phyloP scores from a whole-genome alignment of 2,329 filamentous ascomycete species.

The Aureobasidium pullulans region DNA sequence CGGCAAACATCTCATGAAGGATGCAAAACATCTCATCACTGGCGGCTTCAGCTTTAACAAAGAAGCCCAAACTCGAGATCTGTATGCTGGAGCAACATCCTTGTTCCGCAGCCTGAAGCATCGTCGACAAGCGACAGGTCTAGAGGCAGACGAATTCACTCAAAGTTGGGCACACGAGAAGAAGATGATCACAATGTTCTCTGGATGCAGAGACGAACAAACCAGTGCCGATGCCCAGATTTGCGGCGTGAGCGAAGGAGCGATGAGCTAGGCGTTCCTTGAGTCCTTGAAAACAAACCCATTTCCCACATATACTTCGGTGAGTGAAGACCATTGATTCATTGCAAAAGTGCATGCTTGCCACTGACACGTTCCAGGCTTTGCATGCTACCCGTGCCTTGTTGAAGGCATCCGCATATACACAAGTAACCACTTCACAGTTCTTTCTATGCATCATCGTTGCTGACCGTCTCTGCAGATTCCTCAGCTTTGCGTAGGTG shows the following conservation, averaged over 20 bases:
- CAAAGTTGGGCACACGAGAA: slow-evolving; percentile 35
- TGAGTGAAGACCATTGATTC: slow-evolving; percentile 19
- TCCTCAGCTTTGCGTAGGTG: slow-evolving; percentile 36
- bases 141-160: slow-evolving; percentile 34
- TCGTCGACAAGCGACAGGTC: slow-evolving; percentile 23
- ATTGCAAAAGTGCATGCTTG: neutral
- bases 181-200: slow-evolving; percentile 46
- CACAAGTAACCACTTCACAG: slow-evolving; percentile 6
- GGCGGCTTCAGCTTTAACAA: slow-evolving; percentile 42
- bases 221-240: slow-evolving; percentile 43
- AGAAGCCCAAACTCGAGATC: slow-evolving; percentile 41
- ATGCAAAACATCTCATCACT: slow-evolving; percentile 43
- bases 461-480: slow-evolving; percentile 25
- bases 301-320: slow-evolving; percentile 34
- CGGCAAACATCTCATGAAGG: slow-evolving; percentile 43
- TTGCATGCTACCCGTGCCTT: slow-evolving; percentile 26
- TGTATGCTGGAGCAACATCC: slow-evolving; percentile 46
- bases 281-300: slow-evolving; percentile 34
- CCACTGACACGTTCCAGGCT: slow-evolving; percentile 28
- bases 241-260: slow-evolving; percentile 33
- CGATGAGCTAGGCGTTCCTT: slow-evolving; percentile 44
- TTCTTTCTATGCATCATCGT: too few relatives aligned
- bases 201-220: slow-evolving; percentile 45
- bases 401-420: slow-evolving; percentile 23
- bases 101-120: slow-evolving; percentile 49